Percentiles rank a stretch among this genome's conserved stretches.
Conservation (phyloP, 2,329 filamentous ascomycete genomes). For the Alternaria sp. region DNA sequence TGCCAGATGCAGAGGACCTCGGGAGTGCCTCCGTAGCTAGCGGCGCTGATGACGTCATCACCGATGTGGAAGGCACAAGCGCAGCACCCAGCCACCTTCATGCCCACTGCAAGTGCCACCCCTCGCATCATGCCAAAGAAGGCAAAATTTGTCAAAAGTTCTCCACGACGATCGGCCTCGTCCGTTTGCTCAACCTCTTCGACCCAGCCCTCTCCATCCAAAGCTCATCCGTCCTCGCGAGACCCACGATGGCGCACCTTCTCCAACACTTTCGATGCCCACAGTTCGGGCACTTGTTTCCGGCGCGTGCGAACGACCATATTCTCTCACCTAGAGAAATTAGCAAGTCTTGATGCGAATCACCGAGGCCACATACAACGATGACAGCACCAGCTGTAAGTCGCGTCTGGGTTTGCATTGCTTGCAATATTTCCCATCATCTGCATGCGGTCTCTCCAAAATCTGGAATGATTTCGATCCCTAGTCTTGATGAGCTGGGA, state of each 20-base stretch:
- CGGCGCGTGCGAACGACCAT: background rate
- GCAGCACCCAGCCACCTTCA: background rate
- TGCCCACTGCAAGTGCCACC: background rate
- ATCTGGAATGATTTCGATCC: no score
- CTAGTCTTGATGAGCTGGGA: no score
- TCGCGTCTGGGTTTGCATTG: background rate
- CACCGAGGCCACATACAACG: background rate
- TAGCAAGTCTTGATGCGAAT: background rate
- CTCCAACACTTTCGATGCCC: slow-evolving; percentile 6
- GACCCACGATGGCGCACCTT: background rate
- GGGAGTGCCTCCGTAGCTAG: background rate
- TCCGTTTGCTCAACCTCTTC: background rate
- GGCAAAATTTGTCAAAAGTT: background rate
- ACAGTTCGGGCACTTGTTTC: slow-evolving; percentile 4
- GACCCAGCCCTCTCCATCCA: background rate
- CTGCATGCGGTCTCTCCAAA: no score
- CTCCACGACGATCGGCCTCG: background rate
- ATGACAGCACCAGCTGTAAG: slow-evolving; percentile 10
- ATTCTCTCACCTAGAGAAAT: background rate
- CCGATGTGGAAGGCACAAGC: background rate
- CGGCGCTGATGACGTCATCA: background rate
- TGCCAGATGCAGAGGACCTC: background rate
- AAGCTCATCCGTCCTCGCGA: slow-evolving; percentile 1
- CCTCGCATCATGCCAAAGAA: background rate
- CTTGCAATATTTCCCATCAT: slow-evolving; percentile 1